A percentile compares a stretch with the other conserved stretches of the same genome.
Evolutionary conservation across 306 rosid genomes (phyloP).

Genomic region (Aeschynomene evenia): DNA sequence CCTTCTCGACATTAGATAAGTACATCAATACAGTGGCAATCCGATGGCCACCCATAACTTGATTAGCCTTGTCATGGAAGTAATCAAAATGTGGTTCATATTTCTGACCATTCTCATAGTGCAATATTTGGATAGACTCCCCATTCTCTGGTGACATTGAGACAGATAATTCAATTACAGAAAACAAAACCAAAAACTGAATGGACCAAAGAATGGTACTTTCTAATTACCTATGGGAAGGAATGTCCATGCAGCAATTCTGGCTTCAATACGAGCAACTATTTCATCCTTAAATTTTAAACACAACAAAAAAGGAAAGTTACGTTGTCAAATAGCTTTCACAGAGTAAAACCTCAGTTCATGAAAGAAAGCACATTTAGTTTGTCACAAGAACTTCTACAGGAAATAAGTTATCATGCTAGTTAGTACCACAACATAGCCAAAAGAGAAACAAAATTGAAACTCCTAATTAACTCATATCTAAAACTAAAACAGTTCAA

Average conservation of each 20-base stretch:
- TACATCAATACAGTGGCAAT: constrained; percentile 92
- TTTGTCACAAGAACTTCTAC: not conserved
- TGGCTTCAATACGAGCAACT: constrained; percentile 65
- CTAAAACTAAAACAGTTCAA: not conserved
- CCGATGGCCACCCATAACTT: constrained; percentile 81
- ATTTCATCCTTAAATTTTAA: constrained; percentile 65
- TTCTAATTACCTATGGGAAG: constrained; percentile 65
- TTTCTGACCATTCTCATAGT: constrained; percentile 83
- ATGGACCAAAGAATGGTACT: not conserved
- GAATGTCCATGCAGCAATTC: constrained; percentile 91
- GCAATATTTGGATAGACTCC: constrained; percentile 81
- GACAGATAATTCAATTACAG: not conserved
- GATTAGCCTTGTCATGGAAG: constrained; percentile 85
- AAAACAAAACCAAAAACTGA: not conserved
- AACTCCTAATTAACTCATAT: not conserved
- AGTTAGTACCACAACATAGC: not conserved
- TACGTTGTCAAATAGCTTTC: constrained; percentile 5
- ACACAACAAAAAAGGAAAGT: not conserved
- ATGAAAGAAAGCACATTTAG: not conserved
- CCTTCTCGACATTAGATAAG: constrained; percentile 80
- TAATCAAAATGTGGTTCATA: constrained; percentile 89
- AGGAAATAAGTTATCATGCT: not conserved
- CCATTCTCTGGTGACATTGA: constrained; percentile 70
- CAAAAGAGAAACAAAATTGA: not conserved
- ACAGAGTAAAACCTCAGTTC: constrained; percentile 1